phyloP scores from a whole-genome alignment of 257 asterid species.

The Avicennia marina region DNA sequence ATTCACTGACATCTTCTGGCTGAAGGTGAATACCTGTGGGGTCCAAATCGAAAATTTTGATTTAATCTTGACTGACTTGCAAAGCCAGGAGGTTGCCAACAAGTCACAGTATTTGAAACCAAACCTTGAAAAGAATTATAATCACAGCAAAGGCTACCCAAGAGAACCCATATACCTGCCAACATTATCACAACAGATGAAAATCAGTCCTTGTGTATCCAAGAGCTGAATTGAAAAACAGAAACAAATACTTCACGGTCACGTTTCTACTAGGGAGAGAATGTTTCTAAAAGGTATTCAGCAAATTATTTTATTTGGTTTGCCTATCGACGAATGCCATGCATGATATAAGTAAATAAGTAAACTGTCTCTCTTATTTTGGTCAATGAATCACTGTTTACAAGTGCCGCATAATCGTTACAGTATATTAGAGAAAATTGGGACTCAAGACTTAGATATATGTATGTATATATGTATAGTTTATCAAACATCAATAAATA shows the following conservation, averaged over 20 bases:
- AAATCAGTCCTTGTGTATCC: neutral
- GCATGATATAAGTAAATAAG: too few species aligned
- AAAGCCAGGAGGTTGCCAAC: neutral
- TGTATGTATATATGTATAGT: too few species aligned
- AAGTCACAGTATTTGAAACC: slow-evolving; percentile 16
- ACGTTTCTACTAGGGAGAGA: too few species aligned
- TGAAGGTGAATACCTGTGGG: slow-evolving; percentile 87
- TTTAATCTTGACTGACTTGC: neutral
- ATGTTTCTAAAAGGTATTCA: too few species aligned
- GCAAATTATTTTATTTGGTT: too few species aligned
- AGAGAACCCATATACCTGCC: slow-evolving; percentile 81
- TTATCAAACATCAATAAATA: too few species aligned
- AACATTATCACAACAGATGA: slow-evolving; percentile 11
- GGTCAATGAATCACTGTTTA: too few species aligned
- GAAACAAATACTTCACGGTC: neutral
- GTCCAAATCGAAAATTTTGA: slow-evolving; percentile 19
- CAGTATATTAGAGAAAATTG: too few species aligned
- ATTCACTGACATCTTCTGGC: slow-evolving; percentile 95
- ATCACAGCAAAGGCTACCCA: slow-evolving; percentile 86
- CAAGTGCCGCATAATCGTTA: too few species aligned
- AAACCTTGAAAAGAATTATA: slow-evolving; percentile 86
- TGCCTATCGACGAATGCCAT: too few species aligned
- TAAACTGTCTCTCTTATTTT: too few species aligned
- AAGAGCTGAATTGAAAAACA: neutral
- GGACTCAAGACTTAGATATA: too few species aligned